A percentile compares a stretch with the other conserved stretches of the same genome.
These are phyloP conservation scores for Suillus alpinus DNA, from an alignment of 768 basidiomycete species.

Conservation along the genomic window DNA sequence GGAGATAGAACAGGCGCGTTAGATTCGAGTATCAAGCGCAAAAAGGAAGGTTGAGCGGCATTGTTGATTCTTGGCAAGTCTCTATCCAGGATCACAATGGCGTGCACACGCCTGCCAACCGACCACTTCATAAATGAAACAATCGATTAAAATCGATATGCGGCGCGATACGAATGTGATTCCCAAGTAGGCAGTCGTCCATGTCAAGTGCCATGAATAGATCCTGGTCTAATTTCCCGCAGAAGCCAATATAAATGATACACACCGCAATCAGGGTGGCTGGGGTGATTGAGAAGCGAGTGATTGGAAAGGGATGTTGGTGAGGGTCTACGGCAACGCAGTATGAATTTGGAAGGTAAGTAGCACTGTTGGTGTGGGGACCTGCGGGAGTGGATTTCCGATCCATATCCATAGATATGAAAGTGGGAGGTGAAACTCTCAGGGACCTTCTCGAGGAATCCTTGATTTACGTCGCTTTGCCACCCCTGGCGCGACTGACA, in stretches of 20 bases:
- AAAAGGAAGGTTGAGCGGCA: constrained; percentile 27
- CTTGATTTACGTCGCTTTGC: constrained; percentile 24
- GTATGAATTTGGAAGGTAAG: constrained; percentile 9
- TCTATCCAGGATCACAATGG: constrained; percentile 9
- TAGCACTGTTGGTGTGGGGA: constrained; percentile 5
- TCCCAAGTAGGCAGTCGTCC: constrained; percentile 5
- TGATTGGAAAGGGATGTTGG: constrained; percentile 13
- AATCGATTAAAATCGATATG: constrained; percentile 22
- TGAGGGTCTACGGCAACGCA: constrained; percentile 12
- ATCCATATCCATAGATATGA: constrained; percentile 8
- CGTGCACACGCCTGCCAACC: constrained; percentile 15
- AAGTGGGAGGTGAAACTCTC: constrained; percentile 2
- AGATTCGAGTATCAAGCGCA: constrained; percentile 19
- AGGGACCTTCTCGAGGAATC: constrained; percentile 9
- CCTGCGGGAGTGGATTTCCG: constrained; percentile 10
- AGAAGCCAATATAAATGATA: constrained; percentile 6
- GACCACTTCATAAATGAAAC: constrained; percentile 22
- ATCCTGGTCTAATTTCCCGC: constrained; percentile 5
- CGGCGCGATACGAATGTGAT: constrained; percentile 11
- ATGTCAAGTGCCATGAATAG: constrained; percentile 13
- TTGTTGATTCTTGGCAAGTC: constrained; percentile 17
- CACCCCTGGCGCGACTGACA: constrained; percentile 10
- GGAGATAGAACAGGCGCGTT: constrained; percentile 16
- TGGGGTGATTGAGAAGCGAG: constrained; percentile 21
- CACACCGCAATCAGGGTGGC: constrained; percentile 16